Conservation (phyloP, 306 rosid genomes). For the Canavalia ensiformis region DNA sequence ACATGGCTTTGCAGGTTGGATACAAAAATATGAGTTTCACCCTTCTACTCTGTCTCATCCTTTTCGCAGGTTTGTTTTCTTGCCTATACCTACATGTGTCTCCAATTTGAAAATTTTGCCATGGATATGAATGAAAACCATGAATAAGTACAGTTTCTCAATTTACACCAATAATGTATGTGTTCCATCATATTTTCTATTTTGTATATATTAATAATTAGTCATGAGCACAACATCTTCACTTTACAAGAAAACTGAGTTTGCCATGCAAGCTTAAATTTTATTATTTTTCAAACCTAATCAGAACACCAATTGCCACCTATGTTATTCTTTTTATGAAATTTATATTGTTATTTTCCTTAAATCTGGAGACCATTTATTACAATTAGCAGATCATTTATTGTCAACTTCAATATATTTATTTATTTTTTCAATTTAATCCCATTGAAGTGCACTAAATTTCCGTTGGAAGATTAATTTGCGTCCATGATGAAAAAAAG, state of each 20-base stretch:
- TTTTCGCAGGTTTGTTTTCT: conserved; percentile 36
- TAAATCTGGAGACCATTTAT: neutral
- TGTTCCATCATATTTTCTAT: neutral
- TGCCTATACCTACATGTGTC: neutral
- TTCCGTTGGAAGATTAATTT: neutral
- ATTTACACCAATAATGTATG: neutral
- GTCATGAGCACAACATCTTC: neutral
- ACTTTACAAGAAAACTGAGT: neutral
- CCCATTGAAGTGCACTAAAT: neutral
- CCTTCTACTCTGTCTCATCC: conserved; percentile 29
- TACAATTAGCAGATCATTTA: neutral
- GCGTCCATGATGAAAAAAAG: neutral
- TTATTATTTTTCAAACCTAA: no score
- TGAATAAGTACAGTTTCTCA: neutral
- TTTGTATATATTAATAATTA: neutral
- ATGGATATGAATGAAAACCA: neutral
- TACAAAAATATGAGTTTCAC: conserved; percentile 40
- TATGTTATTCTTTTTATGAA: neutral
- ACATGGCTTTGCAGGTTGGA: neutral
- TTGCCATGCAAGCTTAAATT: neutral
- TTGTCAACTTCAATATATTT: neutral
- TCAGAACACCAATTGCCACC: neutral
- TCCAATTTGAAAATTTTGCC: neutral
- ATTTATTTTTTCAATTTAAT: neutral
- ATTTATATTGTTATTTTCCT: neutral